These are phyloP conservation scores for Leishmania martiniquensis DNA, from an alignment of 208 protist genomes.

Conservation along the genomic window DNA sequence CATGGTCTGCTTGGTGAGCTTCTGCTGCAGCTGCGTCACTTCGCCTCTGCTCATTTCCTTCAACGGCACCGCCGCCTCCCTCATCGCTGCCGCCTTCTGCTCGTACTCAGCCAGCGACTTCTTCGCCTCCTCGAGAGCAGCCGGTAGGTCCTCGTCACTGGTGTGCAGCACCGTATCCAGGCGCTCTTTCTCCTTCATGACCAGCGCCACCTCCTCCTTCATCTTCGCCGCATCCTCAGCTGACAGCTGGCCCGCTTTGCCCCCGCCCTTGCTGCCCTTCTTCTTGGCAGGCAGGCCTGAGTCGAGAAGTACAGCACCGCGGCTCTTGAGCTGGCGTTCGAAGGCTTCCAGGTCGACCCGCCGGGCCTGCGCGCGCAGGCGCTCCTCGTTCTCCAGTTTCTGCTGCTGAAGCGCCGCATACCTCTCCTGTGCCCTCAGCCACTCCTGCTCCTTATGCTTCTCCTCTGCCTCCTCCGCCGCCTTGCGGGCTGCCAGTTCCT, in stretches of 20 bases:
- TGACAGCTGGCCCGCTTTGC: slow-evolving; percentile 46
- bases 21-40: slow-evolving; percentile 79
- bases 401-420: slow-evolving; percentile 55
- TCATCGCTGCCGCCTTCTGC: slow-evolving; percentile 25
- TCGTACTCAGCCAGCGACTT: slow-evolving; percentile 46
- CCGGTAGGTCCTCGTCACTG: slow-evolving; percentile 68
- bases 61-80: slow-evolving; percentile 15
- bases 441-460: slow-evolving; percentile 50
- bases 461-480: slow-evolving; percentile 42
- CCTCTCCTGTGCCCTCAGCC: slow-evolving; percentile 46
- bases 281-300: slow-evolving; percentile 36
- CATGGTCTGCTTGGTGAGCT: slow-evolving; percentile 76
- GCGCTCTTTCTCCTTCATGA: slow-evolving; percentile 70
- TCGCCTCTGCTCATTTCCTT: slow-evolving; percentile 59
- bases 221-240: slow-evolving; percentile 58
- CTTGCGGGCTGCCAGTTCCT: slow-evolving; percentile 35
- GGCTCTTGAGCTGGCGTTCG: slow-evolving; percentile 56
- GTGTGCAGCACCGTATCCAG: slow-evolving; percentile 63
- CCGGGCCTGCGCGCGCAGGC: slow-evolving; percentile 49
- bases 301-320: slow-evolving; percentile 71
- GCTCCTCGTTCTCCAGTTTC: slow-evolving; percentile 63
- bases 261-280: slow-evolving; percentile 51
- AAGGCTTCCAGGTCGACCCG: slow-evolving; percentile 66
- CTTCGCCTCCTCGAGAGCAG: slow-evolving; percentile 55
- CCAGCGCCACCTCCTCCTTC: slow-evolving; percentile 49